Evolutionary conservation across 495 filamentous ascomycete species (phyloP), one percentile per base, ranked within the genome.

Genomic region (Penicillium lividum): DNA sequence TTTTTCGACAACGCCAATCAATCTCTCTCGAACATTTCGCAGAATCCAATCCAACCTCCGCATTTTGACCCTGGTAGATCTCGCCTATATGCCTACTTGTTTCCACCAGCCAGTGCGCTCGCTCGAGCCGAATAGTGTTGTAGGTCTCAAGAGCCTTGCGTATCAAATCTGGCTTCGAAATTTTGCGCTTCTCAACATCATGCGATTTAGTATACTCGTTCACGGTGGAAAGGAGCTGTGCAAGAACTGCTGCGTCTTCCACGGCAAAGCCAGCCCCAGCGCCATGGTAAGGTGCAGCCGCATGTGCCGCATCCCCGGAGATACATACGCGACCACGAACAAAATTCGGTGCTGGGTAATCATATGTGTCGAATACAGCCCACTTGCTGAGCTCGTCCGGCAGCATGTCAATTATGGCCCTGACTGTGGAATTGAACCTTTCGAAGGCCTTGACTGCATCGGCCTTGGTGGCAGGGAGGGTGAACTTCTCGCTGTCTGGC

Each of bases 211-310:
- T 5, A 10, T 5, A 1, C 28, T 10, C 45, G 5, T 10, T 11
- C 8, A 9, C n/a, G 55, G 9, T 62, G 4, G 62, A 53, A 11
- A 84, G 54, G 38, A 82, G 27, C 1, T 45, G 72, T 1, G 77
- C 70, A 7, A 86, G 66, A 16, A 76, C 74, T 18, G 80, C 57
- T 0, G 74, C 79, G 58, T 85, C 83, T 65, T 87, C 83, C 46
- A 86, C 74, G 13, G 80, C 82, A 61, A 82, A 75, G 0, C 83
- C 83, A 0, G 79, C 84, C 0, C 83, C 84, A 1, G 82, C 77
- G 0, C 84, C 84, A 3, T 85, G 75, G 58, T 82, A 73, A 8
- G 79, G 79, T 0, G 71, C 66, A 5, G 73, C 63, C 2, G 78
- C 76, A 51, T 82, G 78, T 2, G 79, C 79, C 2, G 78, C 77